Percentiles rank a stretch among this genome's conserved stretches.
These are phyloP conservation scores for Vitis hybrid DNA, from an alignment of 177 flowering plant genomes.

Conservation along the genomic window DNA sequence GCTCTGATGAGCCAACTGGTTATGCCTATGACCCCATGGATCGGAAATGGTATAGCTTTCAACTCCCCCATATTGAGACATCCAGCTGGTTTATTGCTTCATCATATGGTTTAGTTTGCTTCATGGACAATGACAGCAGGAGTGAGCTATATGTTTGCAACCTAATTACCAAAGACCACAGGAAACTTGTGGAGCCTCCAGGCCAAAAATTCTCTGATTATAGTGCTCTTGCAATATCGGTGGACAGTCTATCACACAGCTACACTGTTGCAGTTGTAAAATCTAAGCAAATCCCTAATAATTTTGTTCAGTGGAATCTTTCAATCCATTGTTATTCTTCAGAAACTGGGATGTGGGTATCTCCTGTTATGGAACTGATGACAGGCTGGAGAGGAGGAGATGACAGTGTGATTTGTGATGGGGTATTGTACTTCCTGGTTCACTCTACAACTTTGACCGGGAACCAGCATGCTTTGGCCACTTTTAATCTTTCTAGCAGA, in stretches of 20 bases:
- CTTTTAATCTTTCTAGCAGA: slow-evolving; percentile 35
- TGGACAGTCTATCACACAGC: slow-evolving; percentile 35
- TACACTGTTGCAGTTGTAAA: slow-evolving; percentile 65
- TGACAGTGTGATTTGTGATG: slow-evolving; percentile 80
- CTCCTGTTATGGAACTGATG: slow-evolving; percentile 58
- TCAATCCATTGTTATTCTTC: slow-evolving; percentile 74
- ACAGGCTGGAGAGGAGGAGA: slow-evolving; percentile 94
- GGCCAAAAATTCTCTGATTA: slow-evolving; percentile 72
- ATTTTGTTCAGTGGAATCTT: slow-evolving; percentile 83
- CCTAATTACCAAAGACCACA: slow-evolving; percentile 61
- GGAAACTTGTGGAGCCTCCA: slow-evolving; percentile 58
- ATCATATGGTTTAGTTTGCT: slow-evolving; percentile 79
- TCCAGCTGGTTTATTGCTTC: slow-evolving; percentile 73
- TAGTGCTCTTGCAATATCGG: slow-evolving; percentile 76
- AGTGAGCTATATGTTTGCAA: slow-evolving; percentile 69
- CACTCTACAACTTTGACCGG: slow-evolving; percentile 63
- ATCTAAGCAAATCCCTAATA: slow-evolving; percentile 79
- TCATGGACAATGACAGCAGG: slow-evolving; percentile 75
- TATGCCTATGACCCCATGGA: slow-evolving; percentile 85
- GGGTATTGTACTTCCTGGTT: slow-evolving; percentile 67
- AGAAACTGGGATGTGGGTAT: slow-evolving; percentile 59
- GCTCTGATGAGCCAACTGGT: slow-evolving; percentile 72
- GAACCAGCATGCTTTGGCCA: slow-evolving; percentile 50
- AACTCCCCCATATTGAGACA: slow-evolving; percentile 67
- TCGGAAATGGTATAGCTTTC: slow-evolving; percentile 75